phyloP scores from a whole-genome alignment of 441 rosid genomes.

The Gossypium schwendimanii region DNA sequence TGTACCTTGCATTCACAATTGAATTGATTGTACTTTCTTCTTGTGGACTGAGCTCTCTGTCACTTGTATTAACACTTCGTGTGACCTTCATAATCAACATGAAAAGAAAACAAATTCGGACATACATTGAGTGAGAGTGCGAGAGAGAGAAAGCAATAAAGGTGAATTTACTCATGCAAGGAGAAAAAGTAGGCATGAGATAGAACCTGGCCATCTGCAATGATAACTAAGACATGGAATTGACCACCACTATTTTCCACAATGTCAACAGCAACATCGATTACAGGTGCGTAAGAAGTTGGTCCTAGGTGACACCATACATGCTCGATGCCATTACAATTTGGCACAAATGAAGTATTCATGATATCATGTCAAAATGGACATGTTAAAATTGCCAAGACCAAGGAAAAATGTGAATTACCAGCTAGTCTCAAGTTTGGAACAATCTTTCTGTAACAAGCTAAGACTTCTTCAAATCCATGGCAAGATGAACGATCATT shows the following conservation, averaged over 20 bases:
- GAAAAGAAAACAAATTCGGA: neutral
- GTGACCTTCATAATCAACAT: constrained; percentile 53
- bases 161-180: neutral
- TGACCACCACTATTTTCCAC: constrained; percentile 73
- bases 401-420: constrained; percentile 12
- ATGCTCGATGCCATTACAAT: neutral
- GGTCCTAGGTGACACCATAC: constrained; percentile 43
- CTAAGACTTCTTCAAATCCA: constrained; percentile 79
- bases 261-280: constrained; percentile 65
- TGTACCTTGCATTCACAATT: constrained; percentile 70
- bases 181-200: neutral
- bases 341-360: neutral
- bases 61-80: constrained; percentile 44
- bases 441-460: constrained; percentile 56
- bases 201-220: constrained; percentile 84
- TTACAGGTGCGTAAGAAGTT: constrained; percentile 73
- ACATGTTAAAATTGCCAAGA: neutral
- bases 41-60: constrained; percentile 55
- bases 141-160: neutral
- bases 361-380: neutral
- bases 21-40: constrained; percentile 59
- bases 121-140: neutral
- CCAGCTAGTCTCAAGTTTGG: constrained; percentile 67
- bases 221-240: constrained; percentile 68
- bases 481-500: constrained; percentile 62